A percentile compares a stretch with the other conserved stretches of the same genome.
Evolutionary conservation across 176 grass and related monocot genomes (phyloP).

Genomic region (Areca catechu): DNA sequence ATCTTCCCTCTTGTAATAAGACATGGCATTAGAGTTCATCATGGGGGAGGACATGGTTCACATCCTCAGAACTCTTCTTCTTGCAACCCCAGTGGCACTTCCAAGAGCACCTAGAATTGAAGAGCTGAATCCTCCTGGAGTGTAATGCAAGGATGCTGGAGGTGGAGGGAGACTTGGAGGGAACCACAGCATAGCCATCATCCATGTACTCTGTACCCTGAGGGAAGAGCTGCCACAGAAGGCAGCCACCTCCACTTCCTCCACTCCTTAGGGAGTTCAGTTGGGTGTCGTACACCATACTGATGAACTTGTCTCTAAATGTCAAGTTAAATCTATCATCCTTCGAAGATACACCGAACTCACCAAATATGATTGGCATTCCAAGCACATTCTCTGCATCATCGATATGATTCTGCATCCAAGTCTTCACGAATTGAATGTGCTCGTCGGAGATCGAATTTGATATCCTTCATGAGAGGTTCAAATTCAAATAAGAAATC

Average conservation of each 20-base stretch:
- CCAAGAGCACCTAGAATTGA: constrained; percentile 50
- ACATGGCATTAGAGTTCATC: too few species aligned
- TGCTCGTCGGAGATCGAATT: constrained; percentile 20
- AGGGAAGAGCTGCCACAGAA: constrained; percentile 64
- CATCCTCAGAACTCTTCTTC: constrained; percentile 7
- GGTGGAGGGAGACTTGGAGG: constrained; percentile 24
- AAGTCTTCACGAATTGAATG: constrained; percentile 29
- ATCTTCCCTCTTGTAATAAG: too few species aligned
- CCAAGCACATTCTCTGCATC: constrained; percentile 33
- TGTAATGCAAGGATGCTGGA: constrained; percentile 42
- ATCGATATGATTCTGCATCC: constrained; percentile 52
- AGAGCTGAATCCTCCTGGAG: constrained; percentile 33
- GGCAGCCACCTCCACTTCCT: constrained; percentile 39
- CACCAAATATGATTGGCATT: constrained; percentile 56
- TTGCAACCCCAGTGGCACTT: constrained; percentile 56
- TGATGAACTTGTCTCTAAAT: constrained; percentile 42
- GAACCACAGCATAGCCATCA: constrained; percentile 53
- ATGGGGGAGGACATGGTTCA: too few species aligned
- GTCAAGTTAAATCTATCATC: constrained; percentile 30
- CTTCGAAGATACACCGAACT: constrained; percentile 52
- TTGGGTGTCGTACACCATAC: constrained; percentile 32
- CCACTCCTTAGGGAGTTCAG: constrained; percentile 34
- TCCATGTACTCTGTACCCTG: constrained; percentile 64
- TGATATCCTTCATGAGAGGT: constrained; percentile 16
- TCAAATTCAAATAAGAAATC: too few species aligned